Evolutionary conservation across 1,284 basidiomycete genomes (phyloP).

Genomic region (Sanghuangporus sanghuang): DNA sequence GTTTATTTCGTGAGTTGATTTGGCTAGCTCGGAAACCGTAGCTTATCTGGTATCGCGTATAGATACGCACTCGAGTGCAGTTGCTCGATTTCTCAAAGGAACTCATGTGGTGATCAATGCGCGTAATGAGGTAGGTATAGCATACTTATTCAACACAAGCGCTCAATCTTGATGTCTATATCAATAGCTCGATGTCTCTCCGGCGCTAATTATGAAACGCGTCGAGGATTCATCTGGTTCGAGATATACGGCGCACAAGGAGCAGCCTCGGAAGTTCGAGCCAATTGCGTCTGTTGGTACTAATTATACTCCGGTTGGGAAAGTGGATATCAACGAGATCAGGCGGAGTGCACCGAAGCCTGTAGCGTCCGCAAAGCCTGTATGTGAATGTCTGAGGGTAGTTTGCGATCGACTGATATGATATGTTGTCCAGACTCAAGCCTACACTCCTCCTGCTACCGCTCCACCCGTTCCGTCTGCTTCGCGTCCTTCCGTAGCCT

Average conservation of each 20-base stretch:
- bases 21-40: neutral
- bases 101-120: slow-evolving; percentile 91
- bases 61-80: slow-evolving; percentile 79
- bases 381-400: slow-evolving; percentile 8
- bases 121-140: slow-evolving; percentile 70
- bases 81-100: slow-evolving; percentile 79
- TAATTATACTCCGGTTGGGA: slow-evolving; percentile 66
- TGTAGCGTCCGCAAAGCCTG: slow-evolving; percentile 22
- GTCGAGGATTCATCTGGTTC: slow-evolving; percentile 91
- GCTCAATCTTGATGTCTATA: neutral
- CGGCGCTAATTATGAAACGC: slow-evolving; percentile 77
- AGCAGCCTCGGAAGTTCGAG: slow-evolving; percentile 55
- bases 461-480: slow-evolving; percentile 32
- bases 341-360: slow-evolving; percentile 36
- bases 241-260: slow-evolving; percentile 79
- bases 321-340: slow-evolving; percentile 60
- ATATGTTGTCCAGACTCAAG: slow-evolving; percentile 24
- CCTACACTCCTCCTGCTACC: slow-evolving; percentile 28
- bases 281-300: slow-evolving; percentile 72
- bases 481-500: slow-evolving; percentile 42
- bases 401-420: neutral
- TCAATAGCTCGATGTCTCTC: slow-evolving; percentile 71
- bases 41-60: neutral
- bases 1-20: slow-evolving; percentile 64
- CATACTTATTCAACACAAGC: neutral